Percentiles rank a stretch among this genome's conserved stretches.
These are phyloP conservation scores for Heimioporus sp. DNA, from an alignment of 768 basidiomycete species.

Conservation along the genomic window DNA sequence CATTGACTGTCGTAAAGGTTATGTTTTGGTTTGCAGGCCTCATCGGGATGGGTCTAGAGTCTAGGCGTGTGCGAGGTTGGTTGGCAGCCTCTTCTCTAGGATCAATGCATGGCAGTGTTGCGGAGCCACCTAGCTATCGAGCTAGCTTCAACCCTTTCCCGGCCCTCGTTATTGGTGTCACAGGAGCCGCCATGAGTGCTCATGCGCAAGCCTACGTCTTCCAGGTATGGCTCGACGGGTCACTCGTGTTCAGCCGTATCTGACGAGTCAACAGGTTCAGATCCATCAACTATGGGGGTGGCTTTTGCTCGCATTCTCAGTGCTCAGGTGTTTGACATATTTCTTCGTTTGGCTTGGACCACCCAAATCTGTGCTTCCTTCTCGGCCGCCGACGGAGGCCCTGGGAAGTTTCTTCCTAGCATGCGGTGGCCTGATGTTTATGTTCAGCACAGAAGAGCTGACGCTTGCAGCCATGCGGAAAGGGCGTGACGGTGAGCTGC, in stretches of 20 bases:
- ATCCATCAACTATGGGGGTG: conserved; percentile 92
- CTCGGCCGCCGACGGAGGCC: conserved; percentile 91
- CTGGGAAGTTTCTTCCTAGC: conserved; percentile 85
- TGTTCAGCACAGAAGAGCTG: conserved; percentile 87
- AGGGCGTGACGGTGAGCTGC: conserved; percentile 70
- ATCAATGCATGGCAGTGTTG: conserved; percentile 32
- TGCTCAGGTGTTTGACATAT: conserved; percentile 85
- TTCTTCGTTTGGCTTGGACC: conserved; percentile 92
- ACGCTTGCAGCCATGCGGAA: conserved; percentile 89
- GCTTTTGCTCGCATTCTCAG: conserved; percentile 73
- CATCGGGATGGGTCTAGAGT: conserved; percentile 87
- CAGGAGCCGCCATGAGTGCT: conserved; percentile 90
- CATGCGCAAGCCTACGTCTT: conserved; percentile 92
- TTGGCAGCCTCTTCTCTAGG: conserved; percentile 52
- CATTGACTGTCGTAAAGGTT: conserved; percentile 37
- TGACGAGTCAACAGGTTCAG: conserved; percentile 55
- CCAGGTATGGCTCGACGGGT: conserved; percentile 45
- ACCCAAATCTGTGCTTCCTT: conserved; percentile 80
- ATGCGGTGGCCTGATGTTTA: conserved; percentile 86
- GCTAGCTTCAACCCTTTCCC: conserved; percentile 91
- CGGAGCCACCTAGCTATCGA: conserved; percentile 70
- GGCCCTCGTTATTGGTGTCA: conserved; percentile 90
- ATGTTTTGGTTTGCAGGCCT: conserved; percentile 97
- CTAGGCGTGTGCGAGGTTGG: conserved; percentile 68
- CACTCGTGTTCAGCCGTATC: neutral